Conservation (phyloP, 129 eudicot species). For the Helianthus tuberosus region DNA sequence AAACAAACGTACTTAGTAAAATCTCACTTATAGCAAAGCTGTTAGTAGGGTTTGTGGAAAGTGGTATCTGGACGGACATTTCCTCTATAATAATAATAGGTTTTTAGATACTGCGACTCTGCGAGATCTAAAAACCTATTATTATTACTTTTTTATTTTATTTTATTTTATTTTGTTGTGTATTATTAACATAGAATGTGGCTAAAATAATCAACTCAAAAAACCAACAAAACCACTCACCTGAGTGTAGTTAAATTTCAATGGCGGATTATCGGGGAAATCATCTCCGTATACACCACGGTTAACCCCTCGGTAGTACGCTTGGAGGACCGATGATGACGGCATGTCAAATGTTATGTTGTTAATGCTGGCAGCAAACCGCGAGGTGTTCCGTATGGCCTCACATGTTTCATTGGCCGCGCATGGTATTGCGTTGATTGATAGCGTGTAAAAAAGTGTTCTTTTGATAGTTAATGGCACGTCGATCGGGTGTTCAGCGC, state of each 20-base stretch:
- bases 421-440: slow-evolving; percentile 39
- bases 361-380: slow-evolving; percentile 51
- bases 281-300: slow-evolving; percentile 44
- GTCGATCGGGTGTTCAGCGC: slow-evolving; percentile 33
- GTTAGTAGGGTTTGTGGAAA: no score
- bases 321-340: slow-evolving; percentile 37
- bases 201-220: no score
- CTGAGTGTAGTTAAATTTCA: slow-evolving; percentile 52
- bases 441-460: slow-evolving; percentile 35
- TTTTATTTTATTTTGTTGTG: no score
- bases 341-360: slow-evolving; percentile 48
- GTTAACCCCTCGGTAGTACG: slow-evolving; percentile 37
- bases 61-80: no score
- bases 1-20: no score
- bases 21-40: no score
- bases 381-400: slow-evolving; percentile 19
- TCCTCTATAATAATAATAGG: no score
- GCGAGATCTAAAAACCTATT: no score
- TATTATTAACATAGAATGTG: no score
- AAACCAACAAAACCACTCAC: neutral
- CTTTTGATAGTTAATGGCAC: slow-evolving; percentile 40
- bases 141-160: no score
- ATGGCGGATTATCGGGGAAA: slow-evolving; percentile 54
- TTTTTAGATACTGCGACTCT: no score
- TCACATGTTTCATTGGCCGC: slow-evolving; percentile 28